These are phyloP conservation scores for Botryotinia globosa DNA, from an alignment of 2,329 filamentous ascomycete genomes.

Conservation along the genomic window DNA sequence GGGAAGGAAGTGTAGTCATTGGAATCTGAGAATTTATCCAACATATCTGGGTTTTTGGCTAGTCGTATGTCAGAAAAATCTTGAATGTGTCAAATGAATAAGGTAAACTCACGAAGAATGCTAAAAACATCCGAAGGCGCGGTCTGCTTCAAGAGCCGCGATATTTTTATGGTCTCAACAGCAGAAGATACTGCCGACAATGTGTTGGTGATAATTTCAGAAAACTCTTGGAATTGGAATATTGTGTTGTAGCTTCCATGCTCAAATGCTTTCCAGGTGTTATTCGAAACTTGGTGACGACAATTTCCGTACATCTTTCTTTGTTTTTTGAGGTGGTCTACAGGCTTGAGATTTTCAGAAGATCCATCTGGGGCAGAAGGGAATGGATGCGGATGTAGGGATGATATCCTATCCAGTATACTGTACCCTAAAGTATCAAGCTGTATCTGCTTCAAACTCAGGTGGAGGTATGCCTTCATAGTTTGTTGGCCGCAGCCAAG, in stretches of 20 bases:
- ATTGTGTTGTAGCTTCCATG: conserved; percentile 39
- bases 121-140: conserved; percentile 26
- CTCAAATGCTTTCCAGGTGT: conserved; percentile 36
- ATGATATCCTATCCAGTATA: conserved; percentile 42
- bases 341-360: conserved; percentile 26
- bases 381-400: conserved; percentile 40
- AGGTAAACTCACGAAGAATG: conserved; percentile 33
- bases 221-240: conserved; percentile 37
- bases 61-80: neutral
- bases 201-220: conserved; percentile 31
- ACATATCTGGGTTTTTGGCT: conserved; percentile 17
- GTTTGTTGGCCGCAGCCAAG: conserved; percentile 41
- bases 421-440: conserved; percentile 42
- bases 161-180: conserved; percentile 35
- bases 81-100: neutral
- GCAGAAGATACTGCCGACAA: conserved; percentile 33
- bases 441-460: conserved; percentile 43
- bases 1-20: conserved; percentile 37
- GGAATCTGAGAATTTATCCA: conserved; percentile 30
- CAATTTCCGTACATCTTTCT: conserved; percentile 34
- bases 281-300: conserved; percentile 33
- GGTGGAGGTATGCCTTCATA: conserved; percentile 39
- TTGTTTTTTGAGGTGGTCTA: conserved; percentile 33
- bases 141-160: conserved; percentile 29
- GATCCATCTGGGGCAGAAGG: conserved; percentile 24